Conservation (phyloP, 177 flowering plant species). For the Vitis hybrid region DNA sequence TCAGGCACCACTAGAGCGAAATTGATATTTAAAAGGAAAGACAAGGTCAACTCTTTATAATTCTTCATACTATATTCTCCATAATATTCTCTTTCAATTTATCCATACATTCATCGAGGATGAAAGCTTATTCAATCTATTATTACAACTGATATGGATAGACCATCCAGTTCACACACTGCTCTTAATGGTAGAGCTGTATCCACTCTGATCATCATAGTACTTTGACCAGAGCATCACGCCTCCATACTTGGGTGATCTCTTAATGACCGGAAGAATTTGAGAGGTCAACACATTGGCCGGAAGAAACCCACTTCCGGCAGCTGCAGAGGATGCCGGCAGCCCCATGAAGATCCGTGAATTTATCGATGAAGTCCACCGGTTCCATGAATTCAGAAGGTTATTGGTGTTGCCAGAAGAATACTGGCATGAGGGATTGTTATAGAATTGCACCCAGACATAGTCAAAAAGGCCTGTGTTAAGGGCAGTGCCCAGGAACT, state of each 20-base stretch:
- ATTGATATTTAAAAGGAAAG: too few species aligned
- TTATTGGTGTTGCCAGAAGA: slow-evolving; percentile 10
- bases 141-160: too few species aligned
- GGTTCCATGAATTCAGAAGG: slow-evolving; percentile 9
- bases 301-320: slow-evolving; percentile 16
- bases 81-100: too few species aligned
- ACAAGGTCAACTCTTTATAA: too few species aligned
- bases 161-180: slow-evolving; percentile 3
- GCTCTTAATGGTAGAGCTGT: slow-evolving; percentile 6
- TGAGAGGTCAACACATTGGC: slow-evolving; percentile 1
- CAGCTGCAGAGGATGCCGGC: slow-evolving; percentile 15
- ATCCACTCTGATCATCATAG: slow-evolving; percentile 9
- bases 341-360: slow-evolving; percentile 12
- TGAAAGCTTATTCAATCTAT: too few species aligned
- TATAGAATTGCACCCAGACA: slow-evolving; percentile 44
- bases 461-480: slow-evolving; percentile 37
- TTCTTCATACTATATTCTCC: too few species aligned
- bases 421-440: slow-evolving; percentile 34
- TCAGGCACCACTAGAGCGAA: too few species aligned
- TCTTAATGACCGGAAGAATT: slow-evolving; percentile 13
- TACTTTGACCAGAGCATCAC: slow-evolving; percentile 18
- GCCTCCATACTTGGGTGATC: slow-evolving; percentile 20
- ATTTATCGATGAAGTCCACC: slow-evolving; percentile 6
- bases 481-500: slow-evolving; percentile 20
- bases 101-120: too few species aligned